Conservation (phyloP, 192 early-diverging fungal genomes). For the Backusella luteola region DNA sequence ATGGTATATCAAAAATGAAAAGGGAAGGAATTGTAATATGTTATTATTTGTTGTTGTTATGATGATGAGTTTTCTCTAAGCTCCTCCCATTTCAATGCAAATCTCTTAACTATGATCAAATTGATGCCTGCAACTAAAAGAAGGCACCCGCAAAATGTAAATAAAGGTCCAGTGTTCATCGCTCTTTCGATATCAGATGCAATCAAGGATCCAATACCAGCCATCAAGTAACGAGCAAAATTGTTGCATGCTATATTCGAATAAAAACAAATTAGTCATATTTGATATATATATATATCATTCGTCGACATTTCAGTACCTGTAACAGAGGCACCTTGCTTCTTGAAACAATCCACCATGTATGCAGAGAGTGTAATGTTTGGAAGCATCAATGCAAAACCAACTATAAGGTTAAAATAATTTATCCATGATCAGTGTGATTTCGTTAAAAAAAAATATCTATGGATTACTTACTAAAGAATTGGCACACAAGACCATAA, state of each 20-base stretch:
- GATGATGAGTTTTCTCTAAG: background rate
- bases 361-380: constrained; percentile 34
- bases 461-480: constrained; percentile 27
- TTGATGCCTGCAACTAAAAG: constrained; percentile 2
- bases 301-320: constrained; percentile 8
- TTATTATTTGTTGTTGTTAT: background rate
- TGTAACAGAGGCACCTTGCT: constrained; percentile 32
- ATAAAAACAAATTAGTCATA: background rate
- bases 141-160: constrained; percentile 18
- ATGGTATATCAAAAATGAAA: background rate
- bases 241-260: constrained; percentile 31
- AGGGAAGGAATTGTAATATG: background rate
- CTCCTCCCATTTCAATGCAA: constrained; percentile 2
- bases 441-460: background rate
- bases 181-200: constrained; percentile 28
- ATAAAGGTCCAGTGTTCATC: constrained; percentile 27
- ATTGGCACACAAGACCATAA: constrained; percentile 27
- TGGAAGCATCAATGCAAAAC: constrained; percentile 28
- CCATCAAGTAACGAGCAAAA: constrained; percentile 28
- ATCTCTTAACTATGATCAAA: background rate
- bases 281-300: background rate
- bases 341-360: constrained; percentile 34
- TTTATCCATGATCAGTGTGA: background rate
- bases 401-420: constrained; percentile 15
- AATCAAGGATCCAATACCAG: constrained; percentile 37